A percentile compares a stretch with the other conserved stretches of the same genome.
Evolutionary conservation across 2,329 filamentous ascomycete genomes (phyloP).

Genomic region (Pyricularia sp.): DNA sequence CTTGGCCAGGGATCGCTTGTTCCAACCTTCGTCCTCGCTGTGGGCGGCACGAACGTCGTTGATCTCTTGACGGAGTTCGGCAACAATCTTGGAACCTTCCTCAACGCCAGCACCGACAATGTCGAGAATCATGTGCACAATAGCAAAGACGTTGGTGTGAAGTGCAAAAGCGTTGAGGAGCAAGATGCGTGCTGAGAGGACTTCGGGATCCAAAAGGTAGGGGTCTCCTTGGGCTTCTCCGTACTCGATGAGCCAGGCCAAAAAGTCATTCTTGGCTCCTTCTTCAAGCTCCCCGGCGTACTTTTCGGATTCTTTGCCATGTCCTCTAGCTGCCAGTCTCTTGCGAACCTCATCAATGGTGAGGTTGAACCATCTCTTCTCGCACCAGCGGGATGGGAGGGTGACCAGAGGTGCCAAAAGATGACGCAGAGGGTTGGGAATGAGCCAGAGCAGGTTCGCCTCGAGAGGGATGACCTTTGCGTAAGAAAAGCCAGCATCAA

Average conservation of each 20-base stretch:
- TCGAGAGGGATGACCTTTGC: constrained; percentile 15
- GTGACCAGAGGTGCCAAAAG: constrained; percentile 15
- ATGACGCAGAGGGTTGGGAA: constrained; percentile 14
- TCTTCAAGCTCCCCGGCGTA: no score
- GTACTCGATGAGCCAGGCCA: constrained; percentile 14
- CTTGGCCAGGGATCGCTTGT: constrained; percentile 21
- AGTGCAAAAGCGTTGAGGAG: constrained; percentile 26
- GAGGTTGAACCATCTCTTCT: constrained; percentile 13
- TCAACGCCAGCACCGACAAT: constrained; percentile 29
- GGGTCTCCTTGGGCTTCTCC: constrained; percentile 14
- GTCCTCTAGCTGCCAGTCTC: constrained; percentile 13
- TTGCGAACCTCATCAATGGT: constrained; percentile 16
- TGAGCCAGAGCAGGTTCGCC: constrained; percentile 12
- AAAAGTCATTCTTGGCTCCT: constrained; percentile 8
- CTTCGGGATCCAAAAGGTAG: constrained; percentile 13
- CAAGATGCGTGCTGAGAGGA: constrained; percentile 19
- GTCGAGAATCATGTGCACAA: constrained; percentile 31
- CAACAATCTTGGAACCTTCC: constrained; percentile 25
- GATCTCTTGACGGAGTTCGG: neutral
- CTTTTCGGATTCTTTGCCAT: no score
- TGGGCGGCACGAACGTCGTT: constrained; percentile 17
- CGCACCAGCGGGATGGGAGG: constrained; percentile 17
- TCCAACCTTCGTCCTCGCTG: constrained; percentile 16
- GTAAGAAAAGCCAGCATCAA: constrained; percentile 16
- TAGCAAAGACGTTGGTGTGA: constrained; percentile 24